Conservation (phyloP, 1,284 basidiomycete species). For the Phylloporus gajari region DNA sequence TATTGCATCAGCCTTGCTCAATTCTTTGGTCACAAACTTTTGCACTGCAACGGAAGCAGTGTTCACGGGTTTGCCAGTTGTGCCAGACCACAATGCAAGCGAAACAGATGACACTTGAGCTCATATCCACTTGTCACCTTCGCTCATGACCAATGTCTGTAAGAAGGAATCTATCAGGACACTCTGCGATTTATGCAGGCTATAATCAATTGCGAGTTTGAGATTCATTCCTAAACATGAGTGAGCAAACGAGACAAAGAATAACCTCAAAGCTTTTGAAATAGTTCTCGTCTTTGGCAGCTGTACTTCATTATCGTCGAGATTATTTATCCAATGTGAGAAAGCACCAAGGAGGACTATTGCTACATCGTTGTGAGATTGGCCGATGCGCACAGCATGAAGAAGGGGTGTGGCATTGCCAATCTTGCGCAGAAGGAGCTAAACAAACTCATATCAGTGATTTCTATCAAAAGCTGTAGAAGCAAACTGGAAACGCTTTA, state of each 20-base stretch:
- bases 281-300: conserved; percentile 70
- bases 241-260: conserved; percentile 22
- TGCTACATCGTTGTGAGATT: conserved; percentile 77
- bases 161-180: conserved; percentile 85
- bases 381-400: conserved; percentile 83
- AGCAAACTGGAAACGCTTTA: conserved; percentile 74
- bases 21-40: conserved; percentile 79
- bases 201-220: conserved; percentile 85
- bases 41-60: conserved; percentile 73
- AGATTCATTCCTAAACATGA: conserved; percentile 72
- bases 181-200: conserved; percentile 77
- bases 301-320: conserved; percentile 75
- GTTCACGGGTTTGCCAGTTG: conserved; percentile 72
- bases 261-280: conserved; percentile 75
- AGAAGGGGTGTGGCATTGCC: conserved; percentile 81
- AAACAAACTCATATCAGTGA: conserved; percentile 15
- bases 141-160: conserved; percentile 87
- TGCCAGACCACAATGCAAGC: conserved; percentile 69
- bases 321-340: conserved; percentile 81
- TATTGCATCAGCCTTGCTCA: conserved; percentile 79
- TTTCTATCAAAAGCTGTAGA: background rate
- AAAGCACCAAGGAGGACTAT: conserved; percentile 82
- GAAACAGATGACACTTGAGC: conserved; percentile 68
- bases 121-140: conserved; percentile 83
- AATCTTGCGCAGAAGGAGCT: conserved; percentile 78